A percentile compares a stretch with the other conserved stretches of the same genome.
Evolutionary conservation across 179 eudicot genomes (phyloP).

Genomic region (Silene vulgaris): DNA sequence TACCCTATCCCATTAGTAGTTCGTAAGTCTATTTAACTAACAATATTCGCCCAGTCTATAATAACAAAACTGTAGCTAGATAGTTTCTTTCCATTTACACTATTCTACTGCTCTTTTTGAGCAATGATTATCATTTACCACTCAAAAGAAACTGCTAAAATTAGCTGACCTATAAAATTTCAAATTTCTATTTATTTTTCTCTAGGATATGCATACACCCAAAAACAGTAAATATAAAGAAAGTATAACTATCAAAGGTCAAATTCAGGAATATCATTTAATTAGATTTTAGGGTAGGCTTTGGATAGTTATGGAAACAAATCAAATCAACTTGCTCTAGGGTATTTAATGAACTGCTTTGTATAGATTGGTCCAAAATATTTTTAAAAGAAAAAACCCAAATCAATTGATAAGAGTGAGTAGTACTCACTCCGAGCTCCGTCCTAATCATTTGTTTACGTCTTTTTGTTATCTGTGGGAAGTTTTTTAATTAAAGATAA

Average conservation of each 20-base stretch:
- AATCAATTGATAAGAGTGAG: background rate
- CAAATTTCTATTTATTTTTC: background rate
- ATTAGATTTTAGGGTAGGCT: slow-evolving; percentile 9
- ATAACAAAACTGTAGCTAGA: no score
- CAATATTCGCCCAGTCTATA: no score
- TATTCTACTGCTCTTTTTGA: background rate
- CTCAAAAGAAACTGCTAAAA: background rate
- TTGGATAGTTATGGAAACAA: background rate
- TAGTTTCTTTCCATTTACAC: background rate
- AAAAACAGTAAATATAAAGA: background rate
- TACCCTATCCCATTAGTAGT: no score
- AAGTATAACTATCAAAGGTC: background rate
- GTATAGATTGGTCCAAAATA: background rate
- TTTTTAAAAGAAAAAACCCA: background rate
- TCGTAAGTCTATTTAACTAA: no score
- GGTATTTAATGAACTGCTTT: slow-evolving; percentile 10
- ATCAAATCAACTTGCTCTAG: slow-evolving; percentile 10
- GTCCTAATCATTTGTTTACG: no score
- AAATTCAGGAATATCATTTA: background rate
- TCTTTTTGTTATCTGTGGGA: no score
- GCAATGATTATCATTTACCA: slow-evolving; percentile 1
- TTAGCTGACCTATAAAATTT: background rate
- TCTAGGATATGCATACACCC: background rate
- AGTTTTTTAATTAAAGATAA: no score
- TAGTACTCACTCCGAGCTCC: background rate